These are phyloP conservation scores for Plantago coronopus DNA, from an alignment of 305 asterid species.

Conservation along the genomic window DNA sequence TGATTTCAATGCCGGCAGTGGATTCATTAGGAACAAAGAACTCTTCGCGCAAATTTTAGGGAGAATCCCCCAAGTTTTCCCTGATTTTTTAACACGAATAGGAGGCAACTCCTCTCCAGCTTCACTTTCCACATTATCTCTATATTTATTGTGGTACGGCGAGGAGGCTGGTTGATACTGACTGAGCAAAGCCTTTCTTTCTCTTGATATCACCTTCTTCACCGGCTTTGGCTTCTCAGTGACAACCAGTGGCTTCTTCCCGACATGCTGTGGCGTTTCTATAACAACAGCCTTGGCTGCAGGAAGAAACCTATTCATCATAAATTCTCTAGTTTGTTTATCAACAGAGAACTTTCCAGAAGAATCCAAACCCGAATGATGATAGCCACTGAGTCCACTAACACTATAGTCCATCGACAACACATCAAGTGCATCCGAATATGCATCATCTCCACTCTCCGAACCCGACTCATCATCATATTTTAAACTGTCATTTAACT, in stretches of 20 bases:
- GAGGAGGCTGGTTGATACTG: conserved; percentile 31
- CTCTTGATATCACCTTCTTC: conserved; percentile 45
- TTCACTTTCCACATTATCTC: conserved; percentile 52
- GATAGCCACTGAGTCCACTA: conserved; percentile 63
- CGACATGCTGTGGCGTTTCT: conserved; percentile 58
- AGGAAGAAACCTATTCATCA: conserved; percentile 85
- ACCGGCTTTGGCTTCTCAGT: conserved; percentile 40
- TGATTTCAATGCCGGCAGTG: conserved; percentile 48
- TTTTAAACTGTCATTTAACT: conserved; percentile 55
- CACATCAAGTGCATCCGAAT: conserved; percentile 58
- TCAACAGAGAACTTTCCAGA: conserved; percentile 58
- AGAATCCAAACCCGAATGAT: conserved; percentile 42
- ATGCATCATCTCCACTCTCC: conserved; percentile 48
- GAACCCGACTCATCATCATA: conserved; percentile 51
- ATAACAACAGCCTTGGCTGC: conserved; percentile 85
- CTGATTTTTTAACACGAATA: conserved; percentile 43
- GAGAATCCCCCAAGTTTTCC: conserved; percentile 70
- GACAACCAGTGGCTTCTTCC: conserved; percentile 38
- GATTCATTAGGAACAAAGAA: conserved; percentile 64
- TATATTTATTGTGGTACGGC: conserved; percentile 32
- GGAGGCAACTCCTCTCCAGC: conserved; percentile 32
- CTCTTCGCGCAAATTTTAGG: conserved; percentile 80
- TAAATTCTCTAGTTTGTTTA: conserved; percentile 66
- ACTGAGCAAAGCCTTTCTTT: conserved; percentile 45
- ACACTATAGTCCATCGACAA: conserved; percentile 56